phyloP scores from a whole-genome alignment of 2,329 filamentous ascomycete genomes.

The Sporothrix euskadiensis region DNA sequence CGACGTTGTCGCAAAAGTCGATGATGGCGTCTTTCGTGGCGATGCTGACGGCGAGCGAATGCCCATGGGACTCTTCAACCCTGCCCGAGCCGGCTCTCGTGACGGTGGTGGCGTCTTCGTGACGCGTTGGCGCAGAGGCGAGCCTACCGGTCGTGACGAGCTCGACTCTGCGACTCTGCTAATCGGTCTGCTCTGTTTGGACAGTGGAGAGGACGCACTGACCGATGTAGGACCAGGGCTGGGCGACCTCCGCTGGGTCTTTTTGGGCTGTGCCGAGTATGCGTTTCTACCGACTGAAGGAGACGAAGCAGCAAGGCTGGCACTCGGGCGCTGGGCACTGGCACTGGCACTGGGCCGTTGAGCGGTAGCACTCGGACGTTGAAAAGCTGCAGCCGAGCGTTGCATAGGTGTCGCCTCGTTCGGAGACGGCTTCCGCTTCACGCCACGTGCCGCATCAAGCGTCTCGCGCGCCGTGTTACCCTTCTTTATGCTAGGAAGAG shows the following conservation, averaged over 20 bases:
- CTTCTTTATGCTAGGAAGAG: slow-evolving; percentile 14
- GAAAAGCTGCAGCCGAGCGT: background rate
- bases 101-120: slow-evolving; percentile 28
- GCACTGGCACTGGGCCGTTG: background rate
- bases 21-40: slow-evolving; percentile 18
- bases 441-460: slow-evolving; percentile 20
- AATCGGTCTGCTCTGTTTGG: slow-evolving; percentile 15
- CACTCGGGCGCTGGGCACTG: background rate
- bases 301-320: background rate
- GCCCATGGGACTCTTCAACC: background rate
- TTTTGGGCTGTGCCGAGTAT: background rate
- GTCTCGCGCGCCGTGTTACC: slow-evolving; percentile 8
- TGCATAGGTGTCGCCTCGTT: background rate
- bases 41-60: slow-evolving; percentile 21
- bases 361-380: background rate
- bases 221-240: background rate
- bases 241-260: background rate
- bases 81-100: background rate
- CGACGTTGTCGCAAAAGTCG: background rate
- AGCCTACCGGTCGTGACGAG: background rate
- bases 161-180: background rate
- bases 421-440: slow-evolving; percentile 31
- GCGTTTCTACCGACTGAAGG: background rate
- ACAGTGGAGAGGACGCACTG: slow-evolving; percentile 14
- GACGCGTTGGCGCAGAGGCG: slow-evolving; percentile 17